Base-by-base conservation (phyloP, 495 filamentous ascomycete genomes). In the Xylaria flabelliformis region DNA sequence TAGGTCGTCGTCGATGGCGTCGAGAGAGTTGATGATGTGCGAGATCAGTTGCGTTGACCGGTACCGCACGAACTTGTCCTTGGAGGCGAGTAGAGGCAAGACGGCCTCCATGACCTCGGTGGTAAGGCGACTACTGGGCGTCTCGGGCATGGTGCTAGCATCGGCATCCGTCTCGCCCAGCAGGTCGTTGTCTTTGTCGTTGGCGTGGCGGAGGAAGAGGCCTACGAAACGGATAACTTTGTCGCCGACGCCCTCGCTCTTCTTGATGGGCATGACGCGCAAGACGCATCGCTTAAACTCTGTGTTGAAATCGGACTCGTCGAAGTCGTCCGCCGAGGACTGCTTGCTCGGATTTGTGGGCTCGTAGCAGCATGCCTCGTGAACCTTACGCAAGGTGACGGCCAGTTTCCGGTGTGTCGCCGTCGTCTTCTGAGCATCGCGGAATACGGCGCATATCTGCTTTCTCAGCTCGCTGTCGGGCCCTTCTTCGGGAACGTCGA, bases 51-150 rank as follows among this genome's bases (percentile, higher is more conserved):
- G 96, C 0, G 95, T 94, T 12, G 94, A 88, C 70, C 96, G 89
- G 82, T 95, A 98, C 56, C 97, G 89, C 36, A 98, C 93, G 61
- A 89, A 90, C 82, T 97, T 98, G 81, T 99, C 96, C 80, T 97
- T 97, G 17, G 92, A 88, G 3, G 84, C 82, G 34, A 97, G 81
- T 17, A 97, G 79, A 36, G 92, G 91, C 15, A 94, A 83, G 48
- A 95, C 76, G 17, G 88, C 84, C 32, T 87, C 84, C 65, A 97
- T 86, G 17, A 99, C 82, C n/a, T 90, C 86, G 9, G 80, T 79
- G 0, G 92, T 92, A 26, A 98, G 86, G 50, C 95, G 90, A 29
- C 90, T 91, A 67, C 88, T 93, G 5, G 96, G 93, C 0, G 94
- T 97, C 73, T 97, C 93, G 36, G 88, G 85, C 76, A 92, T 87